Evolutionary conservation across 2,329 filamentous ascomycete species (phyloP).

Genomic region (Calonectria ilicicola): DNA sequence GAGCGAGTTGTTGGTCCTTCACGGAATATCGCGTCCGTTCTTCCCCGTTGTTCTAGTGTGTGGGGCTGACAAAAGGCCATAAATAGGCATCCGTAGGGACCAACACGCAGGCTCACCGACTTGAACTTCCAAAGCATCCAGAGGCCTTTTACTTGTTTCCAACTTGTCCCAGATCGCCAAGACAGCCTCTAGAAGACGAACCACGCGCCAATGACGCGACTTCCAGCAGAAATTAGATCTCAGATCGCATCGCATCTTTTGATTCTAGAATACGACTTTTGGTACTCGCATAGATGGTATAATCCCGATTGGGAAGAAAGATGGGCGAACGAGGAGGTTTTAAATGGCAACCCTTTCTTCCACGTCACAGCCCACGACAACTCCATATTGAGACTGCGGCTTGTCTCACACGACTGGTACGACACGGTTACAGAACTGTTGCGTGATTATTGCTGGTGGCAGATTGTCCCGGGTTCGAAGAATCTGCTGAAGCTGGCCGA

Average conservation of each 20-base stretch:
- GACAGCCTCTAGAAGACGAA: background rate
- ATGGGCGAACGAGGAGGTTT: background rate
- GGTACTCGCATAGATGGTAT: background rate
- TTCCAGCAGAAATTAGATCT: background rate
- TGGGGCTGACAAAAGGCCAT: no score
- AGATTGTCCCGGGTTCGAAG: background rate
- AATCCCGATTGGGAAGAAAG: background rate
- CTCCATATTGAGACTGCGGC: background rate
- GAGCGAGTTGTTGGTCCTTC: no score
- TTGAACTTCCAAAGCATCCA: background rate
- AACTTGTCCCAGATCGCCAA: background rate
- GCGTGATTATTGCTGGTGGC: background rate
- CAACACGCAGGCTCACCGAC: no score
- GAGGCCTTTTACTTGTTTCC: background rate
- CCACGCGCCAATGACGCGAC: background rate
- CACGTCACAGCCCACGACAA: background rate
- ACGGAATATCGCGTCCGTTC: no score
- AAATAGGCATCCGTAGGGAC: no score
- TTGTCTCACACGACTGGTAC: background rate
- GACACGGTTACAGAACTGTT: background rate
- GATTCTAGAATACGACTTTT: background rate
- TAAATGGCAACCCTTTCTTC: background rate
- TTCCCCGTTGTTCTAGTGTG: no score
- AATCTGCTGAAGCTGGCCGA: background rate
- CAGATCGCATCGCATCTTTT: background rate